Base-by-base conservation (phyloP, 2,329 filamentous ascomycete genomes). In the Endoconidiophora polonica region DNA sequence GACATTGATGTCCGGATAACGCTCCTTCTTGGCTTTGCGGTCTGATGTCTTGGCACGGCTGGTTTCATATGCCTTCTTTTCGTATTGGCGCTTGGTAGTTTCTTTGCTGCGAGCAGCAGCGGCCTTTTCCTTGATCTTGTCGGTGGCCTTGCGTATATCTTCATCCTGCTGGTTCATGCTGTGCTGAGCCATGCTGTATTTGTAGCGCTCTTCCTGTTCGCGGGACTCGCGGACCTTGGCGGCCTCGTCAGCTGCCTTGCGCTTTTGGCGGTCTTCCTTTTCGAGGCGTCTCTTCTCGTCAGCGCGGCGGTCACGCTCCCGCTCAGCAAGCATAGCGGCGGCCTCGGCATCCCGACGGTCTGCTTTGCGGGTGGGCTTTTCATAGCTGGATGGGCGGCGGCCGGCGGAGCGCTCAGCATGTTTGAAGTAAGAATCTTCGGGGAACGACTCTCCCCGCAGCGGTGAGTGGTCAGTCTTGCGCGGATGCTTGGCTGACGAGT, bases 131-230 rank as follows among this genome's bases (percentile, higher is more conserved):
- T 50, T 38, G 60, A 61, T 68, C 59, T 65, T 64, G 40, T 65
- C 62, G 0, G 60, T 55, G 55, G 60, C 62, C 48, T 56, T 46
- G 2, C 46, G 20, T 10, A 55, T 54, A 1, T 65, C 63, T 1
- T 63, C 63, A 1, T 63, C 61, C 12, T 58, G 60, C 1, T 55
- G 52, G 52, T 67, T 18, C 12, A 12, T 14, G n/a, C 41, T 37
- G 52, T 53, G 55, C 59, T 66, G 67, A 12, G 65, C 63, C 45
- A 66, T 65, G 0, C 58, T 50, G 2, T 64, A 62, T 18, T 61
- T 60, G 55, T 61, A 65, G 22, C 61, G 59, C 2, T 67, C 65
- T 57, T 67, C 67, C 20, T 18, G 16, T 18, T 18, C 16, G 16
- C 16, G 16, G 16, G 16, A 18, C 16, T 65, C 61, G 26, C 59